Evolutionary conservation across 2,329 filamentous ascomycete species (phyloP), one percentile per base, ranked within the genome.

Genomic region (Dactylellina drechsleri): DNA sequence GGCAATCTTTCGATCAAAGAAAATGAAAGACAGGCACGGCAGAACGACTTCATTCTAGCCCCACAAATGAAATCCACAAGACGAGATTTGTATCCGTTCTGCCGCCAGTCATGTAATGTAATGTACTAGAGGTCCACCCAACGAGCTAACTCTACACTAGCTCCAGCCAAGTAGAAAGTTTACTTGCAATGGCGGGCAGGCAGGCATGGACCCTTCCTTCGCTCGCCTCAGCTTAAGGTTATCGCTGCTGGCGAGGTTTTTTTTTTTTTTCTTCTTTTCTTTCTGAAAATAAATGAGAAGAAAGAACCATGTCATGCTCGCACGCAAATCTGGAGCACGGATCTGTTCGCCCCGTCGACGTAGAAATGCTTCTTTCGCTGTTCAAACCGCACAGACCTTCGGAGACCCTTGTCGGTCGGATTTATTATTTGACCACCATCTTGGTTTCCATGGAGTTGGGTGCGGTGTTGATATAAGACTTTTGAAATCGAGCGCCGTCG

Each of bases 351-450:
- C 53, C 50, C 52, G 58, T 62, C 66, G 59, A 58, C 49, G 59
- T 52, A 56, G 56, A 40, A 41, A 70, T 26, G 57, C 54, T 45
- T 59, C 31, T 60, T 59, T 70, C 66, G 23, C 58, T 58, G 15
- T 68, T 54, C 36, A 47, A 41, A 49, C 66, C 71, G 71, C 71
- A 75, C 71, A 65, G 71, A 75, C 71, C 41, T 67, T 61, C 20
- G 31, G 15, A 57, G 57, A 75, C 71, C 71, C 71, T 75, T 68
- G 71, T 75, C 64, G 59, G 26, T 65, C 64, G 64, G 64, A 75
- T 60, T 75, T 68, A 68, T 67, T 75, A 75, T 75, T 75, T 65
- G 71, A 74, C 70, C 56, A 67, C 70, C 70, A 43, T 74, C 23
- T 57, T n/a, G 8, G 47, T 74, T 61, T 53, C 23, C 18, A n/a